phyloP scores from a whole-genome alignment of 176 grass and related monocot species.

The Carex parvula region DNA sequence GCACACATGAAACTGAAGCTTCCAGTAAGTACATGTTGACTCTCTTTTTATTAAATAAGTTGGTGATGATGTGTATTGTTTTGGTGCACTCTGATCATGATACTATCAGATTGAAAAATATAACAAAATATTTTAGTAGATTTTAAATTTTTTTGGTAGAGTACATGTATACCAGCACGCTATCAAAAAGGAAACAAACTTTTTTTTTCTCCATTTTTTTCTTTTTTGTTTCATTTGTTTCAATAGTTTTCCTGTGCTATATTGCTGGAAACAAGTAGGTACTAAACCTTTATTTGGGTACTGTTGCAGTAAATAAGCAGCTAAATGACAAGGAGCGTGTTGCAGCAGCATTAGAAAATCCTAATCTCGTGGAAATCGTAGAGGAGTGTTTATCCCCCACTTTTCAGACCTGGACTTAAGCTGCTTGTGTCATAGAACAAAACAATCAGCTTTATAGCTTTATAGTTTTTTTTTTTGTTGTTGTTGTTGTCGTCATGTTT shows the following conservation, averaged over 20 bases:
- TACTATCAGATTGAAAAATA: background rate
- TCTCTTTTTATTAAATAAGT: background rate
- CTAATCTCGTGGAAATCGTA: slow-evolving; percentile 64
- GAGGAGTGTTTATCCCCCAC: slow-evolving; percentile 75
- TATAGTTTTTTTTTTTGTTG: background rate
- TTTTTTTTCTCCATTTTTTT: background rate
- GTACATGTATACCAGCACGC: background rate
- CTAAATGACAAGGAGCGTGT: slow-evolving; percentile 96
- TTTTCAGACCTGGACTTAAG: slow-evolving; percentile 46
- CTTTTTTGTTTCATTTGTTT: background rate
- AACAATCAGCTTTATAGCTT: slow-evolving; percentile 8
- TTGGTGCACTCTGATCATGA: background rate
- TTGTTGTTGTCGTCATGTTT: background rate
- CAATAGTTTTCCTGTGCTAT: background rate
- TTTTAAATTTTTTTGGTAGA: background rate
- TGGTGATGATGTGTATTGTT: background rate
- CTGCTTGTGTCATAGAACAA: background rate
- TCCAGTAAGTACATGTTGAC: slow-evolving; percentile 37
- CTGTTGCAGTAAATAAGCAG: slow-evolving; percentile 89
- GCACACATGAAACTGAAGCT: slow-evolving; percentile 89
- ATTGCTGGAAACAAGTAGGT: background rate
- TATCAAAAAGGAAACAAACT: background rate
- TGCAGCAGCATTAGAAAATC: slow-evolving; percentile 78
- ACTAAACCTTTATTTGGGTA: background rate
- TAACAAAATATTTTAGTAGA: background rate